phyloP scores from a whole-genome alignment of 768 basidiomycete genomes.

The Asterophora parasitica region DNA sequence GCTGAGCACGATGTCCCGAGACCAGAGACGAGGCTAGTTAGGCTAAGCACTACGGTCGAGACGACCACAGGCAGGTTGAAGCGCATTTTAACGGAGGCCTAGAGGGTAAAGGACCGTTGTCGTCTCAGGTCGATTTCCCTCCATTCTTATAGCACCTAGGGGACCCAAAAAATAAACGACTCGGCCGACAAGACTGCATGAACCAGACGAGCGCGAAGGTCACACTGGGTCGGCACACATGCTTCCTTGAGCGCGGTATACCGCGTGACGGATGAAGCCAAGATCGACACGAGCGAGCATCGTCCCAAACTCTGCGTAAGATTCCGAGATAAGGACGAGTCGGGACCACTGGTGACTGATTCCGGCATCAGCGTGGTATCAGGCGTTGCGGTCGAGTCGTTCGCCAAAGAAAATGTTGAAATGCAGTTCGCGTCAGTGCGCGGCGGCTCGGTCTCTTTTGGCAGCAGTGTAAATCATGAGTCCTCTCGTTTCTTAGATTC shows the following conservation, averaged over 20 bases:
- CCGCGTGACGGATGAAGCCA: slow-evolving; percentile 1
- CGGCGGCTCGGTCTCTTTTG: too few species aligned
- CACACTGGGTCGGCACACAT: slow-evolving; percentile 3
- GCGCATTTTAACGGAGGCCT: neutral
- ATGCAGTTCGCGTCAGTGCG: too few species aligned
- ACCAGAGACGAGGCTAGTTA: slow-evolving; percentile 18
- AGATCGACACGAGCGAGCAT: neutral
- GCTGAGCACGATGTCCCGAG: slow-evolving; percentile 41
- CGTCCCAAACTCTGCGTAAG: neutral
- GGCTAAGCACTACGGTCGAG: slow-evolving; percentile 6
- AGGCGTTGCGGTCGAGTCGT: too few species aligned
- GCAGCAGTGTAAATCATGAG: too few species aligned
- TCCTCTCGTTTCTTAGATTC: too few species aligned
- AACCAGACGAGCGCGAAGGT: neutral
- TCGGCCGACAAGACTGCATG: neutral
- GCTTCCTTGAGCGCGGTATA: neutral
- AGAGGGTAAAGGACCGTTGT: neutral
- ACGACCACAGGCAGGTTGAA: slow-evolving; percentile 5
- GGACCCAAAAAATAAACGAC: too few species aligned
- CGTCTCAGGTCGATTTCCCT: neutral
- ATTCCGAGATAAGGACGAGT: neutral
- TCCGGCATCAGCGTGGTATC: too few species aligned
- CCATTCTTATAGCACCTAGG: neutral
- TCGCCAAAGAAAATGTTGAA: neutral
- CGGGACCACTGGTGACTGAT: neutral